Evolutionary conservation across 1,284 basidiomycete genomes (phyloP), one percentile per base, ranked within the genome.

Genomic region (Sanghuangporus baumii): DNA sequence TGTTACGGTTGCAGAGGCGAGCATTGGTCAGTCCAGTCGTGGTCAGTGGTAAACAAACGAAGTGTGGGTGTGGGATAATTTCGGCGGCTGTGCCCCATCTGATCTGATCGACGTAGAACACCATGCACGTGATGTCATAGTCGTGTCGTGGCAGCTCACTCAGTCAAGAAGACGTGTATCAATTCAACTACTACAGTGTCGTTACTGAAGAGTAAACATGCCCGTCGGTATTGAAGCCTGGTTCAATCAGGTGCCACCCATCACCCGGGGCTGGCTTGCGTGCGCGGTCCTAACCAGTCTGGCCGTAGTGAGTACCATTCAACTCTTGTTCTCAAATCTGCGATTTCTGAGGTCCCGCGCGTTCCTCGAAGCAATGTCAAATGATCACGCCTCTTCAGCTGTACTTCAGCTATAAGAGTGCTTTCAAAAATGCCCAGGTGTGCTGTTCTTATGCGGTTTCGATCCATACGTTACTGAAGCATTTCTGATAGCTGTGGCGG

Each of bases 331-430:
- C 34, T 50, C 20, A 50, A 26, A 12, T 16, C 16, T 31, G 2
- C n/a, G 63, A 58, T 48, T 37, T 40, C 36, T 4, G 26, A 38
- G 38, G 11, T 46, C 47, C 12, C 55, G 16, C 56, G 37, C 31
- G 38, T 38, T 54, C 34, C 51, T 60, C 66, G 1, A 68, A 97
- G 94, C 94, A 96, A 92, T 94, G 91, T 69, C 89, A 95, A 69
- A 77, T 94, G 41, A 83, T 97, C 1, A 93, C 93, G 0, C 93
- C 93, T 0, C 77, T 96, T 20, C 94, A 96, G 73, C 83, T 97
- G 34, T 97, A 95, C 76, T 96, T 94, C 76, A 96, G 92, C 69
- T 92, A 87, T 73, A 90, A 89, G 72, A 84, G 88, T 26, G 87
- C 90, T 2, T 91, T 96, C 67, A 79, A 82, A 16, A 93, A 96